A percentile compares a stretch with the other conserved stretches of the same genome.
Conservation (phyloP, 371 early-diverging fungal species). For the Apophysomyces sp. region DNA sequence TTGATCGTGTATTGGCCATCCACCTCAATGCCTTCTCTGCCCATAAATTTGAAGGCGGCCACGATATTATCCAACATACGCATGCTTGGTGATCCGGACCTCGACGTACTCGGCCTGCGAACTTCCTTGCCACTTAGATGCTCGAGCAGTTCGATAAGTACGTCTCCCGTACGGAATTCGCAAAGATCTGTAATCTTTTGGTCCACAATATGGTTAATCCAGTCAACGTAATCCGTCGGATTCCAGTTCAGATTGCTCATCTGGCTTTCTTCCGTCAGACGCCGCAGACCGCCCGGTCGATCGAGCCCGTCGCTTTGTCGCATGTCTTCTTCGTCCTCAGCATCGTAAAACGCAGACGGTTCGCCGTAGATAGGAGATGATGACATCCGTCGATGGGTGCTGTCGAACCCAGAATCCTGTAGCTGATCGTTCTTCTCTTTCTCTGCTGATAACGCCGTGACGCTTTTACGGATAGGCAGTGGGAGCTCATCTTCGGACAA, state of each 20-base stretch:
- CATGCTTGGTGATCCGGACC: constrained; percentile 24
- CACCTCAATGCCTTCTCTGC: constrained; percentile 49
- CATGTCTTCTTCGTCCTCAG: constrained; percentile 31
- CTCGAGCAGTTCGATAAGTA: constrained; percentile 50
- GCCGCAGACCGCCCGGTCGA: constrained; percentile 15
- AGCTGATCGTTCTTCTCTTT: constrained; percentile 3
- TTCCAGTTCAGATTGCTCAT: not conserved
- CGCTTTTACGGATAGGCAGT: not conserved
- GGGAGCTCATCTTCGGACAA: constrained; percentile 11
- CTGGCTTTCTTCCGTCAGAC: constrained; percentile 17
- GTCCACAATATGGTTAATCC: constrained; percentile 49
- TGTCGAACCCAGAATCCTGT: constrained; percentile 17
- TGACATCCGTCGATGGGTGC: constrained; percentile 7
- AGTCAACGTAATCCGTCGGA: constrained; percentile 36
- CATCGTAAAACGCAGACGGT: constrained; percentile 1
- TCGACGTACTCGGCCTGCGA: constrained; percentile 17
- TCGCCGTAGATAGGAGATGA: constrained; percentile 3
- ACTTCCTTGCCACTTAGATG: constrained; percentile 48
- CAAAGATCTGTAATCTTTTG: constrained; percentile 17
- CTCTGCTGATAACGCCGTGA: not conserved
- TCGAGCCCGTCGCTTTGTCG: constrained; percentile 4
- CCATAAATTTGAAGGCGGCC: constrained; percentile 62
- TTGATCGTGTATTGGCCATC: constrained; percentile 56
- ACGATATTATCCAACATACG: constrained; percentile 47
- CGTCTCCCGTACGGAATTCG: constrained; percentile 51